Conservation (phyloP, 2,329 filamentous ascomycete genomes). For the Scopulariopsis brevicaulis region DNA sequence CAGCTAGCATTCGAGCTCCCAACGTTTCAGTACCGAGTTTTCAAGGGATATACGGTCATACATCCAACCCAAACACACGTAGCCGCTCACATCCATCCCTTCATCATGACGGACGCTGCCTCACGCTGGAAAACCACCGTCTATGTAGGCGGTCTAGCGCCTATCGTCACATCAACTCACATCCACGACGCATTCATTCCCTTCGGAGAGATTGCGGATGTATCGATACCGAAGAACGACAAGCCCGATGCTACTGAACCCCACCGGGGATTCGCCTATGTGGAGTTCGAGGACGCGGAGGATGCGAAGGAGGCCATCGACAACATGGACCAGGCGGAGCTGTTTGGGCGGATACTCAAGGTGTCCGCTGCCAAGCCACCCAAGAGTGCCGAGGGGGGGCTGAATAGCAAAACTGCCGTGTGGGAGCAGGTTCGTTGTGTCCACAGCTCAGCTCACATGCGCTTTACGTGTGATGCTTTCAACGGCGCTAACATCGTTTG, state of each 20-base stretch:
- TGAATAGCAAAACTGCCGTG: constrained; percentile 86
- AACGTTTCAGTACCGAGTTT: not conserved
- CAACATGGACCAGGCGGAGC: constrained; percentile 96
- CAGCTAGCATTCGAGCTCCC: not conserved
- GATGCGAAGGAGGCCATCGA: constrained; percentile 94
- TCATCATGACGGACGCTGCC: constrained; percentile 60
- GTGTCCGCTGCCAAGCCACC: constrained; percentile 87
- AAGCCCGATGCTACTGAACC: constrained; percentile 64
- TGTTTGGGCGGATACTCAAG: constrained; percentile 86
- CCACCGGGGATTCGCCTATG: constrained; percentile 91
- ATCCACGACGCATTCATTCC: constrained; percentile 89
- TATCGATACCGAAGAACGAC: constrained; percentile 83
- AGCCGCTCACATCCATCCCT: not conserved
- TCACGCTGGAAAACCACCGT: constrained; percentile 82
- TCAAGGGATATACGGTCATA: not conserved
- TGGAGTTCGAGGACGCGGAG: constrained; percentile 77
- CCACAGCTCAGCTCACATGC: not conserved
- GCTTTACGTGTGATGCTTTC: not conserved
- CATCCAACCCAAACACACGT: not conserved
- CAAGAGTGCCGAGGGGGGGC: constrained; percentile 75
- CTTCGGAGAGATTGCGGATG: constrained; percentile 89
- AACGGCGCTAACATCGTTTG: constrained; percentile 8
- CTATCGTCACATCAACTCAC: constrained; percentile 61
- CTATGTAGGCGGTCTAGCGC: constrained; percentile 81
- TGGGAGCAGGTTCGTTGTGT: constrained; percentile 77